These are phyloP conservation scores for Plenodomus biglobosus DNA, from an alignment of 2,329 filamentous ascomycete genomes.

Conservation along the genomic window DNA sequence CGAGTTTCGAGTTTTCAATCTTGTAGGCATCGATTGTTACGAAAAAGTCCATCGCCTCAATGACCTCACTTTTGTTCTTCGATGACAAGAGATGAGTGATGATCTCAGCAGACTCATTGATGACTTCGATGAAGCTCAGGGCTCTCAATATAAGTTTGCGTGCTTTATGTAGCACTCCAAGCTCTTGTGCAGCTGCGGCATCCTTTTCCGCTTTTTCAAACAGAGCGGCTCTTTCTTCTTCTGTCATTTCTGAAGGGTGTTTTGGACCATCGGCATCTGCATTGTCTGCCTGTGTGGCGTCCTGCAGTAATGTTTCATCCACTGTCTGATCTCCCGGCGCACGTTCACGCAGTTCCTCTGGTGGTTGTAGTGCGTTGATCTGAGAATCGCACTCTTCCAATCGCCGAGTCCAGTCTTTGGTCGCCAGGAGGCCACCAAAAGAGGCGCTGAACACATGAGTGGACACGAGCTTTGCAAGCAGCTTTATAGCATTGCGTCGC, in stretches of 20 bases:
- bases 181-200: slow-evolving; percentile 82
- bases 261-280: slow-evolving; percentile 35
- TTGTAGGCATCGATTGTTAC: slow-evolving; percentile 95
- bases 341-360: slow-evolving; percentile 72
- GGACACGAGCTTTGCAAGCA: slow-evolving; percentile 83
- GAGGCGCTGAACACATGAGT: slow-evolving; percentile 75
- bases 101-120: slow-evolving; percentile 77
- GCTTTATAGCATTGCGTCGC: slow-evolving; percentile 88
- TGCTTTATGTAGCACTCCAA: slow-evolving; percentile 84
- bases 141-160: slow-evolving; percentile 92
- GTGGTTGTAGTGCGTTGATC: slow-evolving; percentile 77
- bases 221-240: slow-evolving; percentile 73
- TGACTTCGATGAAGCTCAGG: slow-evolving; percentile 86
- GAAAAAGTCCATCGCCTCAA: slow-evolving; percentile 99
- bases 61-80: slow-evolving; percentile 96
- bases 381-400: slow-evolving; percentile 82
- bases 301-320: slow-evolving; percentile 78
- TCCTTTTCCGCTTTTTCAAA: slow-evolving; percentile 82
- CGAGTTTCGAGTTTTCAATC: slow-evolving; percentile 86
- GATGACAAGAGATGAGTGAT: slow-evolving; percentile 89
- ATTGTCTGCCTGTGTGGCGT: slow-evolving; percentile 76
- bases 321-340: slow-evolving; percentile 66
- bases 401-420: slow-evolving; percentile 81
- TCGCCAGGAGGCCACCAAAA: slow-evolving; percentile 75
- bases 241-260: slow-evolving; percentile 69